Evolutionary conservation across 306 rosid species (phyloP).

Genomic region (Gastrolobium bilobum): DNA sequence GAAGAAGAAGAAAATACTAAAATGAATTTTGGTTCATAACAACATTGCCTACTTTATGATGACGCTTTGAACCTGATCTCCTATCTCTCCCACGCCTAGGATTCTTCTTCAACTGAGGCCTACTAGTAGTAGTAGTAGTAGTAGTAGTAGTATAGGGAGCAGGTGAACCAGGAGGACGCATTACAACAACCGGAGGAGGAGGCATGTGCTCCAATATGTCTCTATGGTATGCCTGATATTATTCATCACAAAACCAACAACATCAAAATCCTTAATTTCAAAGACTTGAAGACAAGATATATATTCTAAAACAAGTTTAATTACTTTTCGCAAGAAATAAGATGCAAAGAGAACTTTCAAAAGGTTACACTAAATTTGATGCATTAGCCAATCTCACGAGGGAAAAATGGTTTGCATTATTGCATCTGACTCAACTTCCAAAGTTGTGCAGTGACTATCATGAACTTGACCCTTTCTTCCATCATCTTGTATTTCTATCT

Average conservation of each 20-base stretch:
- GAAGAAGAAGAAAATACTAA: conserved; percentile 46
- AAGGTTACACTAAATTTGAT: conserved; percentile 10
- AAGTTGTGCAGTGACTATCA: conserved; percentile 11
- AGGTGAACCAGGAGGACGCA: conserved; percentile 53
- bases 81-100: conserved; percentile 67
- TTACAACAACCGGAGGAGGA: conserved; percentile 66
- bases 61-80: conserved; percentile 70
- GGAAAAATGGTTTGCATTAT: not conserved
- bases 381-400: not conserved
- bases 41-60: conserved; percentile 68
- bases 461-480: conserved; percentile 8
- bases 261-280: conserved; percentile 20
- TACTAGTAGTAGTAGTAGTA: conserved; percentile 31
- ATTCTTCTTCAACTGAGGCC: conserved; percentile 62
- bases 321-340: conserved; percentile 10
- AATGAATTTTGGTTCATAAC: conserved; percentile 54
- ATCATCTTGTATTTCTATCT: not conserved
- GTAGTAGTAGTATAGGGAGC: not conserved
- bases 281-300: not conserved
- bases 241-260: conserved; percentile 38
- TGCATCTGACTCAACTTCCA: not conserved
- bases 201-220: conserved; percentile 86
- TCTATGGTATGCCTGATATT: conserved; percentile 80
- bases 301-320: conserved; percentile 1
- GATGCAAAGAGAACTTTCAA: conserved; percentile 15